phyloP scores from a whole-genome alignment of 2,329 filamentous ascomycete genomes.

The Bertia moriformis region DNA sequence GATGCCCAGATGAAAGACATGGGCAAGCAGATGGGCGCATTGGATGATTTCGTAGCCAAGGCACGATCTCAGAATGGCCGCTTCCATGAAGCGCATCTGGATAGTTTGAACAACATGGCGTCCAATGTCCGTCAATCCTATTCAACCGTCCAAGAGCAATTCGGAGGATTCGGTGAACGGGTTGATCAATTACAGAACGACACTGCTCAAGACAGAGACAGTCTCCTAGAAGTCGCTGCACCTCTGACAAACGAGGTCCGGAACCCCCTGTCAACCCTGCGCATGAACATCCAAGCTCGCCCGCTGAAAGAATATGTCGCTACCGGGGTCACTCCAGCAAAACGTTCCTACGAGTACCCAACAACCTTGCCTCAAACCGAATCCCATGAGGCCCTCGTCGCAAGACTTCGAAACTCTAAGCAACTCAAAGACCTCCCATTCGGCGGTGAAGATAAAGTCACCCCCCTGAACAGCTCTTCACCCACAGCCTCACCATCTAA shows the following conservation, averaged over 20 bases:
- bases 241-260: constrained; percentile 31
- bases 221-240: constrained; percentile 43
- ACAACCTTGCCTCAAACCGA: constrained; percentile 38
- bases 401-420: background rate
- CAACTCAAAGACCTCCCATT: background rate
- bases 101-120: constrained; percentile 53
- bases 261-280: constrained; percentile 28
- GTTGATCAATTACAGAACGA: constrained; percentile 56
- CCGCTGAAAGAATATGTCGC: constrained; percentile 41
- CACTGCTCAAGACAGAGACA: constrained; percentile 43
- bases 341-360: constrained; percentile 43
- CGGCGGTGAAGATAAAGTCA: background rate
- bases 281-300: constrained; percentile 29
- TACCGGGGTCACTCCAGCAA: constrained; percentile 47
- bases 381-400: constrained; percentile 4
- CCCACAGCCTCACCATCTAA: background rate
- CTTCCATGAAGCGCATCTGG: constrained; percentile 57
- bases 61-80: constrained; percentile 67
- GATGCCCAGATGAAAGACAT: constrained; percentile 80
- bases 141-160: constrained; percentile 52
- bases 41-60: constrained; percentile 79
- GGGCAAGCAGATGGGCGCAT: constrained; percentile 70
- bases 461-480: background rate
- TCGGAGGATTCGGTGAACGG: constrained; percentile 53
- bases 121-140: constrained; percentile 61